phyloP scores from a whole-genome alignment of 2,329 filamentous ascomycete genomes.

The Pochonia chlamydosporia region DNA sequence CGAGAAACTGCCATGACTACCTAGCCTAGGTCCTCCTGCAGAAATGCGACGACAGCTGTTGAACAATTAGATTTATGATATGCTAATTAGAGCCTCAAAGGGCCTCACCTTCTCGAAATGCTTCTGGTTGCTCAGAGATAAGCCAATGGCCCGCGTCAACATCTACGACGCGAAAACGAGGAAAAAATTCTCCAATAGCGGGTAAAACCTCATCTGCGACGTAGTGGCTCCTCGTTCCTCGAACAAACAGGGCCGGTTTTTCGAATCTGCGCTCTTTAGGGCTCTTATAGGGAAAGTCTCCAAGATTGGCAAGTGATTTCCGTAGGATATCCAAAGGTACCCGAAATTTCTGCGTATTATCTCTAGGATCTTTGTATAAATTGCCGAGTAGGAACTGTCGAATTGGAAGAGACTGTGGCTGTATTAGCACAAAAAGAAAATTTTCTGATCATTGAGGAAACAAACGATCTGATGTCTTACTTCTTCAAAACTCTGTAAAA shows the following conservation, averaged over 20 bases:
- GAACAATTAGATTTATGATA: not conserved
- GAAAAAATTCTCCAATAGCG: conserved; percentile 78
- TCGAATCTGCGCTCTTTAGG: conserved; percentile 63
- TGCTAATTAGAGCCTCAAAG: not conserved
- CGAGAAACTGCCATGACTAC: not conserved
- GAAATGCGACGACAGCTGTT: conserved; percentile 5
- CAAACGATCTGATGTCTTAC: conserved; percentile 30
- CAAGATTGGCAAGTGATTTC: conserved; percentile 65
- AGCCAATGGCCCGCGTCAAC: conserved; percentile 82
- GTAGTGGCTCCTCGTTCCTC: conserved; percentile 72
- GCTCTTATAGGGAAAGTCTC: conserved; percentile 81
- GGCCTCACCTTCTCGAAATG: conserved; percentile 62
- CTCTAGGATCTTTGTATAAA: conserved; percentile 50
- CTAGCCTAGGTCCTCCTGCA: not conserved
- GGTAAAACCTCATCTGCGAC: conserved; percentile 75
- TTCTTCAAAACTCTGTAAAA: conserved; percentile 68
- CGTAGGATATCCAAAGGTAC: conserved; percentile 71
- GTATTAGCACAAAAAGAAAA: not conserved
- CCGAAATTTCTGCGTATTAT: conserved; percentile 62
- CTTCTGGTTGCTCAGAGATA: conserved; percentile 80
- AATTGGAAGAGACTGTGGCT: conserved; percentile 55
- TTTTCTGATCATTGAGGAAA: not conserved
- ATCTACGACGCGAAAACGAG: conserved; percentile 65
- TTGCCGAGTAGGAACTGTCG: conserved; percentile 92
- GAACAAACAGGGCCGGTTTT: conserved; percentile 74